Evolutionary conservation across 2,329 filamentous ascomycete genomes (phyloP).

Genomic region (Waltergamsia citrina): DNA sequence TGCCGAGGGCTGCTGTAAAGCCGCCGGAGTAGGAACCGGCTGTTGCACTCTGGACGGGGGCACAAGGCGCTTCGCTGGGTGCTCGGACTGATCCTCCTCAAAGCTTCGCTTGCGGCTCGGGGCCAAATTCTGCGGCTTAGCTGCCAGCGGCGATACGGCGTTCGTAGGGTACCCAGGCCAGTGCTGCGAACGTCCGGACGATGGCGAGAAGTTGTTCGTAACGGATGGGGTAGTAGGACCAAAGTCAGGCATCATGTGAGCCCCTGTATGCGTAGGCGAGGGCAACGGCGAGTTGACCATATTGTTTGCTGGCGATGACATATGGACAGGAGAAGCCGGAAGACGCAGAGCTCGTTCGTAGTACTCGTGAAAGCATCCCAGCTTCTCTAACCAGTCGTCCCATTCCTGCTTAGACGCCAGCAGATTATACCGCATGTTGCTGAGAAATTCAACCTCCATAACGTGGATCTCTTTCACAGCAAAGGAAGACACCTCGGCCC

Average conservation of each 20-base stretch:
- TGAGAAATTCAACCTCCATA: slow-evolving; percentile 99
- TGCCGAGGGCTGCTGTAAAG: slow-evolving; percentile 5
- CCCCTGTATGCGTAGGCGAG: slow-evolving; percentile 34
- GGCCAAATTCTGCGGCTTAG: slow-evolving; percentile 32
- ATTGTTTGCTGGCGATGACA: slow-evolving; percentile 28
- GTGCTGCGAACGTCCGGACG: slow-evolving; percentile 19
- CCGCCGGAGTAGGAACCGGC: slow-evolving; percentile 7
- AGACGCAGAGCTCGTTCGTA: slow-evolving; percentile 58
- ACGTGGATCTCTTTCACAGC: slow-evolving; percentile 92
- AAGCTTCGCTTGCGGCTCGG: slow-evolving; percentile 37
- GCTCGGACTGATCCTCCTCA: slow-evolving; percentile 40
- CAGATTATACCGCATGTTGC: slow-evolving; percentile 94
- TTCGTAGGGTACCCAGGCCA: slow-evolving; percentile 30
- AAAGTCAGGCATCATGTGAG: slow-evolving; percentile 17
- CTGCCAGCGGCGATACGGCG: slow-evolving; percentile 36
- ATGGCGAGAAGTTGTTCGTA: slow-evolving; percentile 29
- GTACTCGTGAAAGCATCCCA: slow-evolving; percentile 75
- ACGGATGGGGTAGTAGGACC: slow-evolving; percentile 22
- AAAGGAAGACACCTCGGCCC: slow-evolving; percentile 95
- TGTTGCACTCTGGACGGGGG: slow-evolving; percentile 9
- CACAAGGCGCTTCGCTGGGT: slow-evolving; percentile 41
- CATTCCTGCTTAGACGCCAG: slow-evolving; percentile 81
- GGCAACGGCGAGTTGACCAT: slow-evolving; percentile 34
- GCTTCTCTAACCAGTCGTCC: slow-evolving; percentile 75
- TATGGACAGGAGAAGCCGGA: slow-evolving; percentile 28